phyloP scores from a whole-genome alignment of 208 protist genomes.

The Angomonas ambiguus region DNA sequence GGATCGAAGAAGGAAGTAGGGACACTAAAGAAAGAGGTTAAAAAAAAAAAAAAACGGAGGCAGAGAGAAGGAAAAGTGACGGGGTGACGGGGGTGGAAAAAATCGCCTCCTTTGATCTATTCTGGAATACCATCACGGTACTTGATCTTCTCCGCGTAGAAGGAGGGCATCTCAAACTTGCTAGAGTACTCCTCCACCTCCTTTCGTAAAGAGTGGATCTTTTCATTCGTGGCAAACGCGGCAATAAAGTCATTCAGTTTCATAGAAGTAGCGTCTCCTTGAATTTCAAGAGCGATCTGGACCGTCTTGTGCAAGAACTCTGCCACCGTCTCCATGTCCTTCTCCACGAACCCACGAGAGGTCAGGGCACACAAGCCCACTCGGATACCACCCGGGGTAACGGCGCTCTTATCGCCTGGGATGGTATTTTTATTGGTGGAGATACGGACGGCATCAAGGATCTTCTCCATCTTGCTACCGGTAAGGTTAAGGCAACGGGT shows the following conservation, averaged over 20 bases:
- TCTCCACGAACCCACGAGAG: constrained; percentile 90
- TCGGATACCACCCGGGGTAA: constrained; percentile 93
- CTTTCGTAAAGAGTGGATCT: constrained; percentile 45
- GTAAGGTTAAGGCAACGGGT: constrained; percentile 91
- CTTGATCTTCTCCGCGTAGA: constrained; percentile 59
- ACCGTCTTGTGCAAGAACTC: constrained; percentile 88
- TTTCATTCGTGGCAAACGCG: constrained; percentile 33
- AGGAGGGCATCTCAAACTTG: constrained; percentile 84
- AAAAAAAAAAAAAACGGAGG: not conserved
- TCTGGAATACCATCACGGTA: constrained; percentile 65
- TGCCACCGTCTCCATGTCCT: constrained; percentile 88
- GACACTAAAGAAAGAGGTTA: too few relatives aligned
- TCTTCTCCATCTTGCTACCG: constrained; percentile 96
- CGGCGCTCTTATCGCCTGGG: constrained; percentile 90
- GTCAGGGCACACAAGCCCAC: constrained; percentile 95
- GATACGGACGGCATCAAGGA: constrained; percentile 89
- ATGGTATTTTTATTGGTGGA: constrained; percentile 98
- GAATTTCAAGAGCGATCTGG: constrained; percentile 63
- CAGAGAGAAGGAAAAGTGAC: constrained; percentile 51
- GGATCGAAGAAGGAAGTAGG: too few relatives aligned
- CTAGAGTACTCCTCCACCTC: constrained; percentile 79
- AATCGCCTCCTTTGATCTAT: too few relatives aligned
- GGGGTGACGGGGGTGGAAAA: too few relatives aligned
- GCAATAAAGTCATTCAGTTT: constrained; percentile 78
- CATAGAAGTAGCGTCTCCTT: constrained; percentile 46